Conservation (phyloP, 2,329 filamentous ascomycete species). For the Pyrenochaeta sp. region DNA sequence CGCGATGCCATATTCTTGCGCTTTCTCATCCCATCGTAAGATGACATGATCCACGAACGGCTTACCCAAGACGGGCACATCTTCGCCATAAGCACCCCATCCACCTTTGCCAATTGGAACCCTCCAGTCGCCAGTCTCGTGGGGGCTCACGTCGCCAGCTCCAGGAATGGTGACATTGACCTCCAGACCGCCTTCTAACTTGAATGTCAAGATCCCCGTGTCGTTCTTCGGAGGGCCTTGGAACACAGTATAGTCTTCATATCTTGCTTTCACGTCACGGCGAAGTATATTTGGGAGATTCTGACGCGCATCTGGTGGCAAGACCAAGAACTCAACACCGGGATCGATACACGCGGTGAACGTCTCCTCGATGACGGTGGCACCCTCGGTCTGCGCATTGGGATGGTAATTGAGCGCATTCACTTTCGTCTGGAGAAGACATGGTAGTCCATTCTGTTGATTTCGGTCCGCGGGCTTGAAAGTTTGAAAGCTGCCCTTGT, state of each 20-base stretch:
- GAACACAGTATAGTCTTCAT: constrained; percentile 1
- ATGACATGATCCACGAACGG: constrained; percentile 24
- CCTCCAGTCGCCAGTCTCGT: constrained; percentile 16
- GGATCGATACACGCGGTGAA: constrained; percentile 31
- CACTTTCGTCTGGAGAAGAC: constrained; percentile 21
- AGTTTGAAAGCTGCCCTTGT: constrained; percentile 12
- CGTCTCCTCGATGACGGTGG: constrained; percentile 14
- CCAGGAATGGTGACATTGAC: constrained; percentile 23
- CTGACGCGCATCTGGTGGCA: constrained; percentile 11
- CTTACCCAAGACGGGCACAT: constrained; percentile 21
- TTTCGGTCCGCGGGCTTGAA: constrained; percentile 19
- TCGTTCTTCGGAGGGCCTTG: constrained; percentile 9
- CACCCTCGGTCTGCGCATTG: constrained; percentile 12
- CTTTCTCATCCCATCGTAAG: constrained; percentile 21
- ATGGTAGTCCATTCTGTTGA: constrained; percentile 14
- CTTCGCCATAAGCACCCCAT: constrained; percentile 26
- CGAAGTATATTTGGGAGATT: constrained; percentile 9
- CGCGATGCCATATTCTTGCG: constrained; percentile 24
- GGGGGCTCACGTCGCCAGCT: constrained; percentile 1
- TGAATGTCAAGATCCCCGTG: constrained; percentile 15
- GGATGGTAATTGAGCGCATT: constrained; percentile 25
- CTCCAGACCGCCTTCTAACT: constrained; percentile 17
- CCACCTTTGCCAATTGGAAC: constrained; percentile 4
- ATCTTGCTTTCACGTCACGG: constrained; percentile 7
- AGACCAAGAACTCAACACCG: constrained; percentile 19